A percentile compares a stretch with the other conserved stretches of the same genome.
These are phyloP conservation scores for Vitis hybrid DNA, from an alignment of 177 flowering plant genomes.

Conservation along the genomic window DNA sequence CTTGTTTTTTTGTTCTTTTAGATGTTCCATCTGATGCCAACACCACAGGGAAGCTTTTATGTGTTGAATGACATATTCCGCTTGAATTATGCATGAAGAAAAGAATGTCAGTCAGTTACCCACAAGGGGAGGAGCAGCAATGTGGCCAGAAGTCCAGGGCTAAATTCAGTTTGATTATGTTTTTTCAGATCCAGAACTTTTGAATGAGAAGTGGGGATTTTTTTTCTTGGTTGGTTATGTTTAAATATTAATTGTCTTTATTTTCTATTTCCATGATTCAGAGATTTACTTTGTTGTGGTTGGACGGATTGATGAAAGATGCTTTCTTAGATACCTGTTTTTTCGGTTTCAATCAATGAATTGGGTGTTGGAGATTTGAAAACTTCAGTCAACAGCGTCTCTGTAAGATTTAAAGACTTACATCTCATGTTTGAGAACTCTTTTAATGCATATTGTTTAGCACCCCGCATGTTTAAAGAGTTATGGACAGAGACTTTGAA, in stretches of 20 bases:
- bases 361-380: constrained; percentile 7
- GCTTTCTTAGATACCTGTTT: not conserved
- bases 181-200: constrained; percentile 12
- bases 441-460: too few relatives aligned
- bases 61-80: constrained; percentile 78
- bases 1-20: constrained; percentile 18
- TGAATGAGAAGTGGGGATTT: constrained; percentile 7
- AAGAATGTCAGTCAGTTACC: not conserved
- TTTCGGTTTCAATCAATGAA: constrained; percentile 4
- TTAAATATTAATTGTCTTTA: constrained; percentile 3
- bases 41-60: constrained; percentile 64
- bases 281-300: constrained; percentile 20
- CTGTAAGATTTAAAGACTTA: too few relatives aligned
- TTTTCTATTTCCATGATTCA: not conserved
- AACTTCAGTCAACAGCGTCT: too few relatives aligned
- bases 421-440: too few relatives aligned
- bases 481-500: too few relatives aligned
- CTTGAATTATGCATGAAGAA: constrained; percentile 69
- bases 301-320: constrained; percentile 17
- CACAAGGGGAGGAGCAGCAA: not conserved
- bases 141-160: constrained; percentile 4
- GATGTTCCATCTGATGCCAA: constrained; percentile 85
- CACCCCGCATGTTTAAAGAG: too few relatives aligned
- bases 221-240: constrained; percentile 17
- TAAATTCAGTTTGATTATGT: constrained; percentile 13